Base-by-base conservation (phyloP, 2,329 filamentous ascomycete genomes). In the Paraphoma sp. region DNA sequence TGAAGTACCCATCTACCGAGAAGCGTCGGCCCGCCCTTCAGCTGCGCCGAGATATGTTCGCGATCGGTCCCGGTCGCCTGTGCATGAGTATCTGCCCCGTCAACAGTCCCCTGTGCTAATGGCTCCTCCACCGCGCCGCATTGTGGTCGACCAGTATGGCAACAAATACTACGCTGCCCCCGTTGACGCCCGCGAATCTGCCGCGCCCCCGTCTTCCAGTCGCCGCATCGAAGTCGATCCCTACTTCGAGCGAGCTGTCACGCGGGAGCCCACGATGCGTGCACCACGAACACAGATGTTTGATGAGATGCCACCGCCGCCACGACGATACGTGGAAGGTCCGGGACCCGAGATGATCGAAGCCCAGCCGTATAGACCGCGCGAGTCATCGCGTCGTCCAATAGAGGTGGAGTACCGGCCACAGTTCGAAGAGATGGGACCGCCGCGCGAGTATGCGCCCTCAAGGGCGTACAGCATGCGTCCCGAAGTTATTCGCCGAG, bases 81-180 rank as follows among this genome's bases (percentile, higher is more conserved):
- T 72, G 6, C 69, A 73, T 30, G 71, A 78, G 47, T 79, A 80
- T 57, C 58, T 79, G 38, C 67, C 75, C 30, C 65, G 72, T 41
- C 68, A 63, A 29, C 77, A 76, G 29, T 77, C 75, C 18, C 74
- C 76, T 6, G 65, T 72, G 38, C 60, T 66, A 75, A 82, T 85
- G 78, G 71, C 73, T 47, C 77, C 75, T 9, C 73, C 85, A 8
- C 73, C 85, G 16, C 81, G 88, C 53, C 87, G 89, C 59, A 89
- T 97, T 60, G 83, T 96, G 33, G 82, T 96, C 52, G 93, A 97
- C 76, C 87, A 91, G 59, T 91, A 88, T 75, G 93, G 93, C 41
- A 91, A 91, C 72, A 87, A 92, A 72, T 97, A 93, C 78, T 86
- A 86, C 58, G 85, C 87, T 60, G 81, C 82, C 42, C 76, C 84